Evolutionary conservation across 176 grass and related monocot genomes (phyloP), one percentile per base, ranked within the genome.

Genomic region (Phoenix dactylifera): DNA sequence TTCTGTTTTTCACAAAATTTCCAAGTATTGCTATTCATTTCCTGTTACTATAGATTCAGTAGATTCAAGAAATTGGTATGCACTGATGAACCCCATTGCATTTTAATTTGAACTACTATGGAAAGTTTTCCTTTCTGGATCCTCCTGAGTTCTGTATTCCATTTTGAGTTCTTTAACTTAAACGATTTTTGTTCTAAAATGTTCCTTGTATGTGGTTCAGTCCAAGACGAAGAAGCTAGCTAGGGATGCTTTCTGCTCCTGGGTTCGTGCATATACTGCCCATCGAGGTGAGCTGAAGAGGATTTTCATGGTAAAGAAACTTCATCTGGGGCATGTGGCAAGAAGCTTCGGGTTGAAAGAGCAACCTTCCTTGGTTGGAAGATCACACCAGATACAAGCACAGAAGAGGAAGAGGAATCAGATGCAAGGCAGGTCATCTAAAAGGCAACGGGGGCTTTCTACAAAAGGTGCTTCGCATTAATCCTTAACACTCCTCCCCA

Each of bases 251-350:
- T 98, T 98, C 69, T 98, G 93, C 66, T 83, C 84, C 20, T 98
- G 93, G 84, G 79, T 92, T 25, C 84, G 87, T 4, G 93, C 87
- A 14, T 98, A 92, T 75, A 89, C 79, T 50, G 84, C 93, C 18
- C 93, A 98, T 23, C 58, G 84, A 61, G 93, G 93, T 14, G 93
- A 98, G 59, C 76, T 98, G 63, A 98, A 92, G 76, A 88, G 84
- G 60, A 88, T 97, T 30, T 97, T 97, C 50, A 87, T 92, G 84
- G 84, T 92, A 0, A 91, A 82, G 74, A 97, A 97, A 66, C 93
- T 97, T 52, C 93, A 91, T 68, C 58, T 97, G 73, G 93, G 93
- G 4, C 93, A 97, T 1, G 93, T 91, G 2, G 87, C 93, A 1
- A 80, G 63, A 64, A 97, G 87, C 29, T 97, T 91, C 12, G 84